A percentile compares a stretch with the other conserved stretches of the same genome.
These are phyloP conservation scores for Hysterangium stoloniferum DNA, from an alignment of 768 basidiomycete genomes.

Conservation along the genomic window DNA sequence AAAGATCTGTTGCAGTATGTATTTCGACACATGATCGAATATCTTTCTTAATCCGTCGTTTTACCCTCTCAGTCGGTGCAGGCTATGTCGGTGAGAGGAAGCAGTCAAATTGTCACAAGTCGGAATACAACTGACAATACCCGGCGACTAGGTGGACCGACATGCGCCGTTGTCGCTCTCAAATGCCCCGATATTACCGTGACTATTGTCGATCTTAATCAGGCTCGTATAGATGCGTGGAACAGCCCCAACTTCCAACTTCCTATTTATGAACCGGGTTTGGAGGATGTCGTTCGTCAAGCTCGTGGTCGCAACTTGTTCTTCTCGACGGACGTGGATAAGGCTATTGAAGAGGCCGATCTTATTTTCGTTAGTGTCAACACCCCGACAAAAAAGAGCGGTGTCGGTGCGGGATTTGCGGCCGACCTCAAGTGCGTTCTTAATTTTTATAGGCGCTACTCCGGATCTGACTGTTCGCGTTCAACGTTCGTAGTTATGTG, in stretches of 20 bases:
- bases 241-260: conserved; percentile 78
- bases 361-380: conserved; percentile 98
- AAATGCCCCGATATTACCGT: conserved; percentile 91
- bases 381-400: conserved; percentile 97
- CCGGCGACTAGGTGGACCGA: conserved; percentile 68
- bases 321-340: conserved; percentile 93
- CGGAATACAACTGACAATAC: neutral
- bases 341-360: conserved; percentile 89
- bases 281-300: conserved; percentile 81
- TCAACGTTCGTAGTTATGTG: conserved; percentile 62
- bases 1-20: conserved; percentile 87
- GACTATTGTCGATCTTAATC: conserved; percentile 97
- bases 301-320: conserved; percentile 93
- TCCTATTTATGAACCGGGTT: conserved; percentile 97
- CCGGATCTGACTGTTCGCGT: conserved; percentile 1
- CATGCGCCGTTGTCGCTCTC: conserved; percentile 89
- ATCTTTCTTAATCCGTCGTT: conserved; percentile 13
- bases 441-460: neutral
- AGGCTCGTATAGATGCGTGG: conserved; percentile 93
- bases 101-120: conserved; percentile 13
- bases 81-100: conserved; percentile 88
- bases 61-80: conserved; percentile 61
- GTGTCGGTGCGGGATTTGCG: conserved; percentile 95
- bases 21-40: conserved; percentile 10
- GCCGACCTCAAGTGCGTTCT: conserved; percentile 90